A percentile compares a stretch with the other conserved stretches of the same genome.
Conservation (phyloP, 257 asterid genomes). For the Nicotiana knightiana region DNA sequence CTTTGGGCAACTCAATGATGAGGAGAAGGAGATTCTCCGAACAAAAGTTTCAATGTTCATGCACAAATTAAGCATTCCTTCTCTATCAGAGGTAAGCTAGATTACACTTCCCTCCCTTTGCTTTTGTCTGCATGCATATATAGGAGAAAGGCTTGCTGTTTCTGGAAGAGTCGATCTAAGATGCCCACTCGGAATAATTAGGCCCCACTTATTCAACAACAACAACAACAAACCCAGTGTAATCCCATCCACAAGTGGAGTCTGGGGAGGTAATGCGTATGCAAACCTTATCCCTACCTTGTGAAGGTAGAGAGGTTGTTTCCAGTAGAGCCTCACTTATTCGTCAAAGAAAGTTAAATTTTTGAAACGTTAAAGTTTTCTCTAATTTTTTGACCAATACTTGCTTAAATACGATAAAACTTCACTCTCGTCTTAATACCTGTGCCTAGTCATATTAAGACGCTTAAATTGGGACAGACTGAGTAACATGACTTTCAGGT, state of each 20-base stretch:
- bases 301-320: too few relatives aligned
- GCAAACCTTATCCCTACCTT: too few relatives aligned
- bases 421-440: neutral
- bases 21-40: conserved; percentile 41
- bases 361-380: neutral
- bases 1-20: conserved; percentile 53
- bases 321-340: neutral
- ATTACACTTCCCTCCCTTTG: conserved; percentile 10
- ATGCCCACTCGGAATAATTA: neutral
- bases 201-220: too few relatives aligned
- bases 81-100: conserved; percentile 62
- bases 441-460: neutral
- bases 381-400: neutral
- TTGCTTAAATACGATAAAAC: neutral
- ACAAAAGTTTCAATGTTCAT: conserved; percentile 42
- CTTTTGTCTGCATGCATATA: neutral
- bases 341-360: neutral
- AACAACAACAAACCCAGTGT: too few relatives aligned
- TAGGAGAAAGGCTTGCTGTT: neutral
- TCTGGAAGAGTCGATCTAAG: neutral
- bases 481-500: neutral
- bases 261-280: too few relatives aligned
- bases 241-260: too few relatives aligned
- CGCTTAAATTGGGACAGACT: neutral
- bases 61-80: conserved; percentile 61